phyloP scores from a whole-genome alignment of 1,284 basidiomycete genomes.

The Violaceomyces palustris region DNA sequence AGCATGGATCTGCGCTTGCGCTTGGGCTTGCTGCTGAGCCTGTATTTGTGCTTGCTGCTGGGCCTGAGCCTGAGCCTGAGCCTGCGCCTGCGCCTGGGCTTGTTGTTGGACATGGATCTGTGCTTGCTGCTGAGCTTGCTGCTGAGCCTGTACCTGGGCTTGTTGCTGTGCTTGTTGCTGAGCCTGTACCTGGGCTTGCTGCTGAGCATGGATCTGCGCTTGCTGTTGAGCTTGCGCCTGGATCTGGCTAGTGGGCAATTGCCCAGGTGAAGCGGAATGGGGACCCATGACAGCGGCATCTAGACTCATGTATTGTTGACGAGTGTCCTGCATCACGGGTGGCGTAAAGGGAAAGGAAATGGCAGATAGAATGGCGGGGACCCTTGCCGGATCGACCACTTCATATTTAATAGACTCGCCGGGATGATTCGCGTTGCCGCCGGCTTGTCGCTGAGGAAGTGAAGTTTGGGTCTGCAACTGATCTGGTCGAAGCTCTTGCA shows the following conservation, averaged over 20 bases:
- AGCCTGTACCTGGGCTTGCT: background rate
- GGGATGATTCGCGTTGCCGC: constrained; percentile 20
- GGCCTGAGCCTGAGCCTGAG: constrained; percentile 18
- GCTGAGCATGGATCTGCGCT: constrained; percentile 14
- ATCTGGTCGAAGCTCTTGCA: background rate
- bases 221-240: no score
- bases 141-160: constrained; percentile 13
- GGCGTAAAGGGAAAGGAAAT: constrained; percentile 47
- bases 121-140: constrained; percentile 9
- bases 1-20: no score
- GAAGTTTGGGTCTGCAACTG: no score
- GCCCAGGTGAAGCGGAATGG: constrained; percentile 1
- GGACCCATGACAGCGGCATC: constrained; percentile 27
- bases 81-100: no score
- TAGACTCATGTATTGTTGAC: constrained; percentile 25
- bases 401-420: constrained; percentile 39
- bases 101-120: constrained; percentile 13
- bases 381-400: constrained; percentile 43
- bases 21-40: constrained; percentile 3
- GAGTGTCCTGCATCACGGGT: constrained; percentile 29
- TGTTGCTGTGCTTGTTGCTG: constrained; percentile 2
- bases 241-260: constrained; percentile 3
- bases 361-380: constrained; percentile 34
- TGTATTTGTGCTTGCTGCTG: background rate
- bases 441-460: constrained; percentile 30